phyloP scores from a whole-genome alignment of 2,329 filamentous ascomycete genomes.

The Cyclaneusma minus region DNA sequence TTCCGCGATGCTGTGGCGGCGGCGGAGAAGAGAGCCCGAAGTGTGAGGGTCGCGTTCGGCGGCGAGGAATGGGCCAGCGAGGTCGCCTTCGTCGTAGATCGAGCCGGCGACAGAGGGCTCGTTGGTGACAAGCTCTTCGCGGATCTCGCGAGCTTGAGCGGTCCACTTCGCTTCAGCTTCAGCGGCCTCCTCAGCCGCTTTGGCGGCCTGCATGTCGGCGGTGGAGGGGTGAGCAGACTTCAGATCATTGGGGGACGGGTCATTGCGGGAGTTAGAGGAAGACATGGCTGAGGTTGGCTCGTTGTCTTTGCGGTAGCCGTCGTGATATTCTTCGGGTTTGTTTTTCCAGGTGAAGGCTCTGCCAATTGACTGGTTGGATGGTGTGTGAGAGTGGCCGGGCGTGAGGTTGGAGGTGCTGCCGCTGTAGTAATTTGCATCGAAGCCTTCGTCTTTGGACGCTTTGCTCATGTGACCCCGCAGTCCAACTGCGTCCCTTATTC shows the following conservation, averaged over 20 bases:
- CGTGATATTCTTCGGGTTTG: constrained; percentile 42
- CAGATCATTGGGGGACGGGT: constrained; percentile 2
- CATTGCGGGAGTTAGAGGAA: constrained; percentile 1
- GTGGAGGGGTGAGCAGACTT: constrained; percentile 4
- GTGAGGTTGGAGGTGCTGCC: constrained; percentile 7
- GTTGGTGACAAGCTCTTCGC: constrained; percentile 24
- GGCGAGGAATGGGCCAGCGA: constrained; percentile 35
- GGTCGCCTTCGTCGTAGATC: constrained; percentile 40
- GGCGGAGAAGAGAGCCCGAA: constrained; percentile 35
- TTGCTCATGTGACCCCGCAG: constrained; percentile 31
- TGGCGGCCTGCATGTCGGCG: constrained; percentile 2
- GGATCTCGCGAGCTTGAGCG: constrained; percentile 25
- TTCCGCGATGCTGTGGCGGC: constrained; percentile 42
- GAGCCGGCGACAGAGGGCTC: constrained; percentile 43
- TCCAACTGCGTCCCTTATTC: constrained; percentile 76
- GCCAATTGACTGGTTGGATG: constrained; percentile 20
- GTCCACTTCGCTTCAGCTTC: constrained; percentile 15
- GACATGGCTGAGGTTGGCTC: constrained; percentile 2
- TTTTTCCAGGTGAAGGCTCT: constrained; percentile 48
- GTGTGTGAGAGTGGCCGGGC: constrained; percentile 6
- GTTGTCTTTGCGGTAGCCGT: constrained; percentile 13
- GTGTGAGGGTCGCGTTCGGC: constrained; percentile 29
- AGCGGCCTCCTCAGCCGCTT: constrained; percentile 7
- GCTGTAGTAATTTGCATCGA: constrained; percentile 9
- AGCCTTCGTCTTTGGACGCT: constrained; percentile 36